A percentile compares a stretch with the other conserved stretches of the same genome.
These are phyloP conservation scores for Thalassiosira livingstoniorum DNA, from an alignment of 352 stramenopile genomes.

Conservation along the genomic window DNA sequence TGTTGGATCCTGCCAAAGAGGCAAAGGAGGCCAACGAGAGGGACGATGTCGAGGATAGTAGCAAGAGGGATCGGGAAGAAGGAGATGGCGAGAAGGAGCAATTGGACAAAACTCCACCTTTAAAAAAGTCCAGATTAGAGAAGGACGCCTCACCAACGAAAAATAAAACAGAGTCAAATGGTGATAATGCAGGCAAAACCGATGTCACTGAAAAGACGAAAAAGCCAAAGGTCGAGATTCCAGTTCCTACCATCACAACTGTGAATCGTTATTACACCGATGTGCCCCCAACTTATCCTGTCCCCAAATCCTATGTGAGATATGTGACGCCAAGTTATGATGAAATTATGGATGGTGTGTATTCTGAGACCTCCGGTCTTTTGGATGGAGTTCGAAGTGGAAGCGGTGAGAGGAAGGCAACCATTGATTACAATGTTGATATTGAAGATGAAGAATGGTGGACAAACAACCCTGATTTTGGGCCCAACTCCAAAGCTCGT, in stretches of 20 bases:
- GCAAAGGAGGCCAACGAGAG: conserved; percentile 2
- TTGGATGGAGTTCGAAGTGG: conserved; percentile 73
- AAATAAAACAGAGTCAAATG: conserved; percentile 22
- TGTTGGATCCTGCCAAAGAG: conserved; percentile 22
- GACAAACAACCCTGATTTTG: conserved; percentile 72
- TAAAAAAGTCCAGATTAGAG: not conserved
- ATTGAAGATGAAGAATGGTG: conserved; percentile 79
- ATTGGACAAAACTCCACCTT: not conserved
- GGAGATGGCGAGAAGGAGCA: not conserved
- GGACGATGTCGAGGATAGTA: not conserved
- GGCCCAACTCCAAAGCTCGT: conserved; percentile 29
- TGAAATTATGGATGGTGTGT: conserved; percentile 58
- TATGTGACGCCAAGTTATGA: conserved; percentile 54
- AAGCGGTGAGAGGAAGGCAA: too few relatives aligned
- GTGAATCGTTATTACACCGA: conserved; percentile 71
- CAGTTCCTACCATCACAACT: conserved; percentile 70
- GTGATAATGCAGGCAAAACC: conserved; percentile 41
- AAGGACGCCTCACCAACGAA: not conserved
- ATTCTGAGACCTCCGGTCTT: too few relatives aligned
- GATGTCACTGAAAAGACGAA: not conserved
- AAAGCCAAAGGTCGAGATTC: conserved; percentile 71
- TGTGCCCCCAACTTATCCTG: conserved; percentile 64
- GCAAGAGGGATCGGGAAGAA: not conserved
- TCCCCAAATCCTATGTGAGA: conserved; percentile 69
- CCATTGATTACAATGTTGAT: too few relatives aligned